Evolutionary conservation across 169 alveolate species (phyloP).

Genomic region (Plasmodium coatneyi): DNA sequence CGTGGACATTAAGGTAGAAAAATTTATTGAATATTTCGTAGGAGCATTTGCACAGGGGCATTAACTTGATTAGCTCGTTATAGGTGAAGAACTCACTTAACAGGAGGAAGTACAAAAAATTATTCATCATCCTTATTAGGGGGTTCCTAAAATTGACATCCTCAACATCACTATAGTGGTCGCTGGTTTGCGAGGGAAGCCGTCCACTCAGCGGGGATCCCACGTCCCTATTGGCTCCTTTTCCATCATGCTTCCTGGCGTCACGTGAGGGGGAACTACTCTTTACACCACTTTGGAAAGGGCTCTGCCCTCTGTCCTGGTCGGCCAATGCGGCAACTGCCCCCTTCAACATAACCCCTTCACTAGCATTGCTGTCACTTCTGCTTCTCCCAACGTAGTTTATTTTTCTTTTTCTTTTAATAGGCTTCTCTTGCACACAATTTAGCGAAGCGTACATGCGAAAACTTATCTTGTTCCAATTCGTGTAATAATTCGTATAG

Average conservation of each 20-base stretch:
- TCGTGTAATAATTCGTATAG: conserved; percentile 62
- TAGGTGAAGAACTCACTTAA: conserved; percentile 55
- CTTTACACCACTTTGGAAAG: neutral
- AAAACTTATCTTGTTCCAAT: conserved; percentile 73
- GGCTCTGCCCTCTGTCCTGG: neutral
- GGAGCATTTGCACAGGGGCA: conserved; percentile 54
- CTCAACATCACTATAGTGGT: neutral
- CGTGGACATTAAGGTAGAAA: conserved; percentile 53
- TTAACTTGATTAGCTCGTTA: conserved; percentile 54
- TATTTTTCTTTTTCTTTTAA: conserved; percentile 25
- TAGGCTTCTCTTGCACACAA: neutral
- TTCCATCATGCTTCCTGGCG: neutral
- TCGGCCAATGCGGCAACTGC: neutral
- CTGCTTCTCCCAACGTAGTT: neutral
- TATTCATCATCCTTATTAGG: conserved; percentile 43
- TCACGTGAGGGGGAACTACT: neutral
- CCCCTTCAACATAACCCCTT: neutral
- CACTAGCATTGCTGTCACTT: neutral
- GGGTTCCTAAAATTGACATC: conserved; percentile 48
- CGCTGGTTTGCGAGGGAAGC: neutral
- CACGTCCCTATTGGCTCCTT: neutral
- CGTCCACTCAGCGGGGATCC: neutral
- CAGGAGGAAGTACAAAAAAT: conserved; percentile 52
- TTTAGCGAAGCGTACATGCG: conserved; percentile 64
- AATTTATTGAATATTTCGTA: conserved; percentile 31